Base-by-base conservation (phyloP, 1,139 yeast species). In the Pichia sp. region DNA sequence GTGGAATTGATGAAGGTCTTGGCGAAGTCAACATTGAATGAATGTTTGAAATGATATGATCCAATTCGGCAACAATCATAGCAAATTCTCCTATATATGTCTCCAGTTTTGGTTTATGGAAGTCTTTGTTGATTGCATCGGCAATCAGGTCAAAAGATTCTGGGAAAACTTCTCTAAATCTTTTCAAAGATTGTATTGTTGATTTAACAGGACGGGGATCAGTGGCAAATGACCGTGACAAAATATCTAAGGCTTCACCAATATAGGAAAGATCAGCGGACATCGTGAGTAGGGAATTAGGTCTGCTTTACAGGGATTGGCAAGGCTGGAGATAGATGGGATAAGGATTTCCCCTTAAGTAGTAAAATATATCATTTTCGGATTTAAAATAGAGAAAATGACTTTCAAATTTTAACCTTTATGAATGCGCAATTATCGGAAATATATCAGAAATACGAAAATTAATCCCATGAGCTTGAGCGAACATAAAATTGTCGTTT, bases 51-150 rank as follows among this genome's bases (percentile, higher is more conserved):
- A 87, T 81, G 40, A 81, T 70, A 54, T 75, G 72, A 39, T 77
- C 62, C 45, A 85, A 64, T 56, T 86, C 95, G 45, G 66, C 67
- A 46, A 79, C 60, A 1, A 73, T 59, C 1, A 73, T 71, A 10
- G 66, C 62, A 37, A 79, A 50, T 60, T 90, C 97, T 45, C 77
- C 64, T 41, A 75, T 58, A 47, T 67, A 66, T 3, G 90, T 73
- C 59, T 90, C 97, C 33, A 68, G 64, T 2, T 67, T 66, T 2
- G 83, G 61, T 50, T 92, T 76, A 58, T 79, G 70, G 61, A 88
- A 77, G 60, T 90, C 97, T 52, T 69, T 60, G 35, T 67, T 55
- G 51, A 88, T 64, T 0, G 95, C 90, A 1, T 69, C 74, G 40
- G 72, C 64, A 37, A 90, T 56, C 11, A 62, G 65, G 4, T 76